Conservation (phyloP, 805 yeast genomes). For the Candida nonsorbophila region DNA sequence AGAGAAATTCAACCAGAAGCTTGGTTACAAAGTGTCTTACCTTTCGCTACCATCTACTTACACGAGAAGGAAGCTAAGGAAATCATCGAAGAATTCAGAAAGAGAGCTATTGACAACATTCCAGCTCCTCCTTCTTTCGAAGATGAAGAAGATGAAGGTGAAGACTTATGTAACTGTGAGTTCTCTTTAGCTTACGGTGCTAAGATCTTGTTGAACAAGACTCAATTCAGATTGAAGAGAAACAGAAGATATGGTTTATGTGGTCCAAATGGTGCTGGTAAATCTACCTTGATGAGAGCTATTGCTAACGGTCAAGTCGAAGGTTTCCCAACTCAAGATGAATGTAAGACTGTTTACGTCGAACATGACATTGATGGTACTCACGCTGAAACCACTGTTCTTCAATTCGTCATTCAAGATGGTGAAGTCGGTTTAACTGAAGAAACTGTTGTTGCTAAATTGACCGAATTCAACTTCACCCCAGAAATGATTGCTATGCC, state of each 20-base stretch:
- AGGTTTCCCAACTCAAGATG: conserved; percentile 99
- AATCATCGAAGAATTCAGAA: conserved; percentile 85
- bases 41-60: conserved; percentile 93
- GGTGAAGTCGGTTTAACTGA: conserved; percentile 68
- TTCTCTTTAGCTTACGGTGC: conserved; percentile 99
- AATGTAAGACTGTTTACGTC: conserved; percentile 98
- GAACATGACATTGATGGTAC: conserved; percentile 99
- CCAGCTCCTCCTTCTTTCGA: conserved; percentile 95
- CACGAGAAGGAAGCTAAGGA: conserved; percentile 91
- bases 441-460: conserved; percentile 68
- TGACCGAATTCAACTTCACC: conserved; percentile 87
- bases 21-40: conserved; percentile 86
- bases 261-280: conserved; percentile 55
- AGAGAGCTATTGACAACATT: conserved; percentile 95
- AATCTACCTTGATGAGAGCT: conserved; percentile 80
- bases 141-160: conserved; percentile 98
- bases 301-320: conserved; percentile 98
- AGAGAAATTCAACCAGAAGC: conserved; percentile 85
- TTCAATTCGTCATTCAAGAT: conserved; percentile 84
- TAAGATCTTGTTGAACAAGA: conserved; percentile 98
- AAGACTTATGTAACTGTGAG: conserved; percentile 99
- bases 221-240: conserved; percentile 97
- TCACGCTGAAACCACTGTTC: conserved; percentile 91
- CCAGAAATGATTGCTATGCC: conserved; percentile 93
- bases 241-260: conserved; percentile 98